These are phyloP conservation scores for Phytophthora quininea DNA, from an alignment of 352 stramenopile genomes.

Conservation along the genomic window DNA sequence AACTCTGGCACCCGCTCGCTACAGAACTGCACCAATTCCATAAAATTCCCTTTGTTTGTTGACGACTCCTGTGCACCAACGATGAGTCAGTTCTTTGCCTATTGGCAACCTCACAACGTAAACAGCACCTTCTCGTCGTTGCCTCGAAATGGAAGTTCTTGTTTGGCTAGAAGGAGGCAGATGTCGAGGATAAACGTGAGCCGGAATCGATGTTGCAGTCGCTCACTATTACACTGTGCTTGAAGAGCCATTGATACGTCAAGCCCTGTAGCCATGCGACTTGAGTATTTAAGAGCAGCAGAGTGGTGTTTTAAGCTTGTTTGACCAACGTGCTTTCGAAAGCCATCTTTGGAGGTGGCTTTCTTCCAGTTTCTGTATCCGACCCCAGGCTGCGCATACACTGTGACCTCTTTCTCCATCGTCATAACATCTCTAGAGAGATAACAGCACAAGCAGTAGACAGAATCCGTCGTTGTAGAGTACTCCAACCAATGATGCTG, in stretches of 20 bases:
- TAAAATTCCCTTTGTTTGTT: constrained; percentile 9
- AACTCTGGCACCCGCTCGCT: not conserved
- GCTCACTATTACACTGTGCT: not conserved
- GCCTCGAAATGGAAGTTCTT: not conserved
- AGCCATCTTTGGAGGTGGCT: not conserved
- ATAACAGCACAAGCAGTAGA: not conserved
- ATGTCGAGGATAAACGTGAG: not conserved
- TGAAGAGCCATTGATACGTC: not conserved
- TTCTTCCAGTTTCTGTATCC: not conserved
- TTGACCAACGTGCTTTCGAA: not conserved
- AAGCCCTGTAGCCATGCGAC: not conserved
- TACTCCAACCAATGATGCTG: not conserved
- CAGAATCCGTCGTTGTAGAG: not conserved
- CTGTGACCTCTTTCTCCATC: not conserved
- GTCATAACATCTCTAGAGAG: not conserved
- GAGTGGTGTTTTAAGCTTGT: not conserved
- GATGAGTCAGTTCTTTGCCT: not conserved
- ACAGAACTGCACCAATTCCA: constrained; percentile 9
- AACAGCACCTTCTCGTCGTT: not conserved
- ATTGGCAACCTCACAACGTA: not conserved
- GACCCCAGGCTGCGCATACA: not conserved
- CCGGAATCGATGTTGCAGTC: not conserved
- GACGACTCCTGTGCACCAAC: not conserved
- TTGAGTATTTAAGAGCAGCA: not conserved
- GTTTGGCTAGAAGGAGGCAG: not conserved